These are phyloP conservation scores for Erucastrum elatum DNA, from an alignment of 345 rosid genomes.

Conservation along the genomic window DNA sequence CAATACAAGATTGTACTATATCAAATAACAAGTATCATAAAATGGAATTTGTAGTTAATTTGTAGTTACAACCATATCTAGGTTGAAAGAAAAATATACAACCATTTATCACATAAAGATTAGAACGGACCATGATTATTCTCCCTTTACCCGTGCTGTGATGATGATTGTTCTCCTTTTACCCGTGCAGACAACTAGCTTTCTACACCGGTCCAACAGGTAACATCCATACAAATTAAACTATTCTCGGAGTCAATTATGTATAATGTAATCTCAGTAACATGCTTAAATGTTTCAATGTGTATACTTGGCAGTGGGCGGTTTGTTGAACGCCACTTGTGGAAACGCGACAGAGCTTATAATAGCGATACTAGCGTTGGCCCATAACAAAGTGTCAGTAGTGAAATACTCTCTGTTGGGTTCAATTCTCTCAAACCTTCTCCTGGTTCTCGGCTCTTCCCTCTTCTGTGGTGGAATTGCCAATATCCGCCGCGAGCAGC, in stretches of 20 bases:
- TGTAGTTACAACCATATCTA: neutral
- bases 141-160: conserved; percentile 21
- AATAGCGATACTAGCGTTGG: conserved; percentile 75
- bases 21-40: neutral
- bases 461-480: conserved; percentile 88
- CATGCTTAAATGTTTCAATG: neutral
- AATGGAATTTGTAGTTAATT: neutral
- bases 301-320: conserved; percentile 62
- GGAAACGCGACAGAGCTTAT: conserved; percentile 95
- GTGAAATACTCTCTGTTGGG: conserved; percentile 91
- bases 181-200: conserved; percentile 72
- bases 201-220: conserved; percentile 90
- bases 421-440: conserved; percentile 84
- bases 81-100: neutral
- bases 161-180: neutral
- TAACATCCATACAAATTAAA: conserved; percentile 25
- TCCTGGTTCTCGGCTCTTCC: conserved; percentile 87
- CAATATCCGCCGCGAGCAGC: conserved; percentile 64
- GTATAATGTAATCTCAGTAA: neutral
- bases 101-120: neutral
- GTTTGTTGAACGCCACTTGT: conserved; percentile 88
- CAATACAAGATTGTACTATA: neutral
- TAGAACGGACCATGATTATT: neutral
- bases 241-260: neutral
- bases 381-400: conserved; percentile 57